phyloP scores from a whole-genome alignment of 192 early-diverging fungal genomes.

The Linderina pennispora region DNA sequence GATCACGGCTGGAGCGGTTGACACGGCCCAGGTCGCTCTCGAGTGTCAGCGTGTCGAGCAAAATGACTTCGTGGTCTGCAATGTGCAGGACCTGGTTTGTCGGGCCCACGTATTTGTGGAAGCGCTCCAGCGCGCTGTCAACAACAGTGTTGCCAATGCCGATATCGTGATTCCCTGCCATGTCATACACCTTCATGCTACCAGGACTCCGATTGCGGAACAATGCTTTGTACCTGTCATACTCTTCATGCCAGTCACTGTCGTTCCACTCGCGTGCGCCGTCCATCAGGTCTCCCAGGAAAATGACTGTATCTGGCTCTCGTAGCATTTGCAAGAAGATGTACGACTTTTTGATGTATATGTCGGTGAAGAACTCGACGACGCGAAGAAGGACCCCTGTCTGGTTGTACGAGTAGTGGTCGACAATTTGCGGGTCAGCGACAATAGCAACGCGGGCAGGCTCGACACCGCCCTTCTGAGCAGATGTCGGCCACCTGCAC shows the following conservation, averaged over 20 bases:
- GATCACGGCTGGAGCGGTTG: slow-evolving; percentile 2
- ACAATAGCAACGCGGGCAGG: slow-evolving; percentile 57
- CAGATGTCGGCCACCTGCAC: slow-evolving; percentile 41
- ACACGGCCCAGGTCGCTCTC: slow-evolving; percentile 19
- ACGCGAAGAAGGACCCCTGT: slow-evolving; percentile 53
- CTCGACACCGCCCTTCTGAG: neutral
- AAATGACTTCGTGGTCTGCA: slow-evolving; percentile 59
- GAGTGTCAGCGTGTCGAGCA: slow-evolving; percentile 74
- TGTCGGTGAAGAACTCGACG: slow-evolving; percentile 76
- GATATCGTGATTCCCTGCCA: slow-evolving; percentile 93
- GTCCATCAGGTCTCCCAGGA: slow-evolving; percentile 87
- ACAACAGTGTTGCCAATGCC: slow-evolving; percentile 67
- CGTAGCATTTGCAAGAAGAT: slow-evolving; percentile 47
- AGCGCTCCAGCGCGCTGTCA: slow-evolving; percentile 33
- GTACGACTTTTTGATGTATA: slow-evolving; percentile 83
- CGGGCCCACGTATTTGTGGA: slow-evolving; percentile 48
- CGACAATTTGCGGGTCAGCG: slow-evolving; percentile 92
- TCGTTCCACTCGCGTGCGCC: slow-evolving; percentile 60
- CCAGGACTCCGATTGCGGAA: slow-evolving; percentile 40
- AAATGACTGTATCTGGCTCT: slow-evolving; percentile 58
- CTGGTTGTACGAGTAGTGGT: slow-evolving; percentile 78
- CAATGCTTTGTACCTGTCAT: slow-evolving; percentile 48
- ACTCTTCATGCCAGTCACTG: slow-evolving; percentile 52
- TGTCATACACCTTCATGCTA: slow-evolving; percentile 41
- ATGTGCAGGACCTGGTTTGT: slow-evolving; percentile 49